Conservation (phyloP, 805 yeast species). For the Tetrapisispora arboricola region DNA sequence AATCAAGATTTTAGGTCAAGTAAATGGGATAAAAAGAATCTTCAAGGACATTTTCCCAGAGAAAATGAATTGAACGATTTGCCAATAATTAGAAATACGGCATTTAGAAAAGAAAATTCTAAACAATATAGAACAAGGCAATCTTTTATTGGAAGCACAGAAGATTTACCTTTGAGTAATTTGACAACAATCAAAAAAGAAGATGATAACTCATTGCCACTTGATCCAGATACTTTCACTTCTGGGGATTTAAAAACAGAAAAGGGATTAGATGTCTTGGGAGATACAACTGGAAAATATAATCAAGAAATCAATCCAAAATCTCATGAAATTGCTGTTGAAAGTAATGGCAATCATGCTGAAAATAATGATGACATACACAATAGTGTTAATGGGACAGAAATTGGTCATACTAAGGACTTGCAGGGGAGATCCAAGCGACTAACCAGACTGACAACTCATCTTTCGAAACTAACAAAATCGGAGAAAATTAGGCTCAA, state of each 20-base stretch:
- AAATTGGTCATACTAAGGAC: neutral
- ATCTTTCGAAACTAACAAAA: neutral
- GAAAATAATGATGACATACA: neutral
- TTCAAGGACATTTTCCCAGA: neutral
- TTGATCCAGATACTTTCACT: neutral
- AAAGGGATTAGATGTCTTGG: neutral
- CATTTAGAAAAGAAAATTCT: neutral
- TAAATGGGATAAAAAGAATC: neutral
- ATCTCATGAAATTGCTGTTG: too few relatives aligned
- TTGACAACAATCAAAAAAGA: neutral
- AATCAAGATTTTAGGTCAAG: neutral
- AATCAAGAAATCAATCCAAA: too few relatives aligned
- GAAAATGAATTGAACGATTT: neutral
- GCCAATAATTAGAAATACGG: neutral
- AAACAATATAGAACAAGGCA: constrained; percentile 1
- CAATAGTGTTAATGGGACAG: too few relatives aligned
- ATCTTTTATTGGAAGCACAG: neutral
- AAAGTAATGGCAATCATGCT: too few relatives aligned
- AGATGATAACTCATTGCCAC: neutral
- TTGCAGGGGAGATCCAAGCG: neutral
- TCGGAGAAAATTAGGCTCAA: neutral
- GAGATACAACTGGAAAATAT: too few relatives aligned
- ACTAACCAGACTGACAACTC: neutral
- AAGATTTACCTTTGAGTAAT: constrained; percentile 1
- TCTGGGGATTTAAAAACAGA: neutral